Conservation (phyloP, 257 asterid species). For the Paraleonurus japonicus region DNA sequence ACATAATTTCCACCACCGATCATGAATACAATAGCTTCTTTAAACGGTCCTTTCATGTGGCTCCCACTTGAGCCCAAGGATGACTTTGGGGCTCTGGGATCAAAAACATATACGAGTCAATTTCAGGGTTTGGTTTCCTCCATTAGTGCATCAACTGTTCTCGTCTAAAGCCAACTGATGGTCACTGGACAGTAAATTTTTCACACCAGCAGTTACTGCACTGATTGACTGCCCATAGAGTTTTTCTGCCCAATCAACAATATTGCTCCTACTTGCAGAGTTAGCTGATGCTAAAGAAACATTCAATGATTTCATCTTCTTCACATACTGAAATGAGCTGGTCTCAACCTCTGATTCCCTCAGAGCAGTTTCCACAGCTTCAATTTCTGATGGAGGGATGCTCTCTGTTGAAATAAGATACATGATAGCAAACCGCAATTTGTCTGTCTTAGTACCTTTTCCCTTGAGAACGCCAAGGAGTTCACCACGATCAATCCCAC, state of each 20-base stretch:
- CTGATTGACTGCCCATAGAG: constrained; percentile 79
- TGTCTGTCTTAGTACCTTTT: constrained; percentile 65
- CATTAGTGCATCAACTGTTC: constrained; percentile 93
- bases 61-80: constrained; percentile 55
- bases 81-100: constrained; percentile 93
- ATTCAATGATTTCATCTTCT: constrained; percentile 86
- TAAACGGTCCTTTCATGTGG: constrained; percentile 88
- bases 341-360: constrained; percentile 86
- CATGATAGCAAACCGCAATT: constrained; percentile 37
- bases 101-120: constrained; percentile 71
- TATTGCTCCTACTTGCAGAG: constrained; percentile 83
- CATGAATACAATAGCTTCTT: constrained; percentile 96
- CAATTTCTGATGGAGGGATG: constrained; percentile 73
- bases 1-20: constrained; percentile 98
- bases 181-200: constrained; percentile 78
- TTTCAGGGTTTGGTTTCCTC: constrained; percentile 89
- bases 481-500: constrained; percentile 79
- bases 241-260: constrained; percentile 92
- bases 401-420: constrained; percentile 73
- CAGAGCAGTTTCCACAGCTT: constrained; percentile 74
- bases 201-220: constrained; percentile 96
- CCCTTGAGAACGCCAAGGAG: constrained; percentile 80
- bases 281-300: constrained; percentile 81
- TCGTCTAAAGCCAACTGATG: constrained; percentile 83
- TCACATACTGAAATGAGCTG: constrained; percentile 91